phyloP scores from a whole-genome alignment of 2,329 filamentous ascomycete species.

The Scytalidium lignicola region DNA sequence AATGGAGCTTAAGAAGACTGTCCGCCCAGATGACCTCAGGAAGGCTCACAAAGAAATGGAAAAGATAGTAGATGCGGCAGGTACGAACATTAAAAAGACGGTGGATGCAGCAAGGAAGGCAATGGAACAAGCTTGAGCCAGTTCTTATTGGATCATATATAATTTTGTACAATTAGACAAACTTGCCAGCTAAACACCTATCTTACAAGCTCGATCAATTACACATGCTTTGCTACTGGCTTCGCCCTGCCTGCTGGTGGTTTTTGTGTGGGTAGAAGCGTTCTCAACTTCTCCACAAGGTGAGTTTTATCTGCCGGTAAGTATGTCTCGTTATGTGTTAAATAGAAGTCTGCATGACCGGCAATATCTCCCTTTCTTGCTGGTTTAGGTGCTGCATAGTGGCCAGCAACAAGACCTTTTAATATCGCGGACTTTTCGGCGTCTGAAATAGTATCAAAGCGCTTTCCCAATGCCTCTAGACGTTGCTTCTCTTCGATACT shows the following conservation, averaged over 20 bases:
- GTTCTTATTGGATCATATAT: slow-evolving; percentile 1
- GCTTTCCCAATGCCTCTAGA: slow-evolving; percentile 13
- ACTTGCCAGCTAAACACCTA: slow-evolving; percentile 5
- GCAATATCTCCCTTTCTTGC: slow-evolving; percentile 14
- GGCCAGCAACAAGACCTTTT: slow-evolving; percentile 23
- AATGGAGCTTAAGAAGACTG: slow-evolving; percentile 28
- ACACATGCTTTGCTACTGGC: background rate
- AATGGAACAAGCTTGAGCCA: slow-evolving; percentile 25
- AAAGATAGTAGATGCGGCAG: slow-evolving; percentile 29
- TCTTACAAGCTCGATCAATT: slow-evolving; percentile 4
- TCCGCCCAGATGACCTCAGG: slow-evolving; percentile 32
- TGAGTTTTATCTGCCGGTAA: slow-evolving; percentile 20
- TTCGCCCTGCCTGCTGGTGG: background rate
- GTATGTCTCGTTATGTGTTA: slow-evolving; percentile 27
- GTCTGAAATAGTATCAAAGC: background rate
- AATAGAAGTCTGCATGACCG: slow-evolving; percentile 16
- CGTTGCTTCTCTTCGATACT: slow-evolving; percentile 16
- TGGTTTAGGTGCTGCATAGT: slow-evolving; percentile 19
- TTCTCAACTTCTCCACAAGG: slow-evolving; percentile 22
- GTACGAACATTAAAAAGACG: slow-evolving; percentile 28
- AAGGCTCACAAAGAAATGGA: slow-evolving; percentile 34
- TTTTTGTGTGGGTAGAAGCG: slow-evolving; percentile 17
- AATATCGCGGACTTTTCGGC: slow-evolving; percentile 5
- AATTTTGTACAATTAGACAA: slow-evolving; percentile 16
- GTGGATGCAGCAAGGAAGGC: slow-evolving; percentile 31